Evolutionary conservation across 306 rosid genomes (phyloP).

Genomic region (Casuarina glauca): DNA sequence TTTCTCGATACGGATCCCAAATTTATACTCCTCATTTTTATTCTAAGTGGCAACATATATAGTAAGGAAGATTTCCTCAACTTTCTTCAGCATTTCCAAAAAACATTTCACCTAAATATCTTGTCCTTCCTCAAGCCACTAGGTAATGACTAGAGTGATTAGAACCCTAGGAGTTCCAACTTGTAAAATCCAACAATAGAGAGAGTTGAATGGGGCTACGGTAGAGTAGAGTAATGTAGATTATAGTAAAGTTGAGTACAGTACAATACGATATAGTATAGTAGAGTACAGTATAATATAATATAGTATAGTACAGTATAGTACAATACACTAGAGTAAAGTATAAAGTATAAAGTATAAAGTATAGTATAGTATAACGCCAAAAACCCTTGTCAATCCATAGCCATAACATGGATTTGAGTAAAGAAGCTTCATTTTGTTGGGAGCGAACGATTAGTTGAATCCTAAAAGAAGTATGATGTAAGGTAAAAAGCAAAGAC

Average conservation of each 20-base stretch:
- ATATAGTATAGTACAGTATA: too few relatives aligned
- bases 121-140: conserved; percentile 60
- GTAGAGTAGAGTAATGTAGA: conserved; percentile 28
- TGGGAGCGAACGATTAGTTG: too few relatives aligned
- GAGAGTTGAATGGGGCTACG: conserved; percentile 29
- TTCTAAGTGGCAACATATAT: conserved; percentile 45
- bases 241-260: too few relatives aligned
- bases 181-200: conserved; percentile 35
- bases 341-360: too few relatives aligned
- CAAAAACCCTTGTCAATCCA: background rate
- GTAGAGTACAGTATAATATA: too few relatives aligned
- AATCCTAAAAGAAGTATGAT: too few relatives aligned
- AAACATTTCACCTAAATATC: conserved; percentile 41
- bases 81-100: conserved; percentile 42
- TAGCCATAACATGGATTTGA: background rate
- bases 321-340: too few relatives aligned
- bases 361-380: too few relatives aligned
- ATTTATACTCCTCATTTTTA: conserved; percentile 58
- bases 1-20: conserved; percentile 46
- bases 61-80: conserved; percentile 53
- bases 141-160: conserved; percentile 45
- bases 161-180: conserved; percentile 40
- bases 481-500: too few relatives aligned
- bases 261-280: too few relatives aligned
- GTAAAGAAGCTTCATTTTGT: background rate